phyloP scores from a whole-genome alignment of 306 rosid species.

The Boehmeria nivea region DNA sequence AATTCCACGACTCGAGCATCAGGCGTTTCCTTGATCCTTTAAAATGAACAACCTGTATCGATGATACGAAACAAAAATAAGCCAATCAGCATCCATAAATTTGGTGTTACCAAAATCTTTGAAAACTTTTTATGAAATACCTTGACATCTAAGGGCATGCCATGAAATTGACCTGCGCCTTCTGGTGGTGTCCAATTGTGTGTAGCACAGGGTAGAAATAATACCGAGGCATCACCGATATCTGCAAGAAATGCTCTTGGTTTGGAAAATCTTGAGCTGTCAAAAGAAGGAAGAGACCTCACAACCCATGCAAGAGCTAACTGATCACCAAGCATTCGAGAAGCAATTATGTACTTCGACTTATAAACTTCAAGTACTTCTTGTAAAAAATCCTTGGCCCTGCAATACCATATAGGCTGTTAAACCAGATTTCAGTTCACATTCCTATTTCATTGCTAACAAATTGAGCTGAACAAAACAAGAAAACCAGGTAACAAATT shows the following conservation, averaged over 20 bases:
- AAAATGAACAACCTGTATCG: constrained; percentile 78
- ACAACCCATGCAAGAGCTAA: constrained; percentile 95
- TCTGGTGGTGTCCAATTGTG: constrained; percentile 99
- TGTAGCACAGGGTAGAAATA: constrained; percentile 71
- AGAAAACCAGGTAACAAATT: constrained; percentile 1
- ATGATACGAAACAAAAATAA: neutral
- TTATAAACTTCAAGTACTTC: constrained; percentile 60
- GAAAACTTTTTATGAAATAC: constrained; percentile 24
- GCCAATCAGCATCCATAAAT: neutral
- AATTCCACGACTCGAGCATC: constrained; percentile 92
- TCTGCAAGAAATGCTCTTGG: constrained; percentile 53
- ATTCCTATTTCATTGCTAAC: neutral
- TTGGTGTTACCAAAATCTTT: constrained; percentile 2
- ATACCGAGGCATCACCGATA: constrained; percentile 48
- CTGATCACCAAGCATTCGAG: constrained; percentile 96
- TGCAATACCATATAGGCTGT: constrained; percentile 22
- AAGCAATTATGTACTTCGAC: constrained; percentile 61
- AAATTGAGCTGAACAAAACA: constrained; percentile 14
- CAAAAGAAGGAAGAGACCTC: constrained; percentile 65
- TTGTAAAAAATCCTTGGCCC: constrained; percentile 73
- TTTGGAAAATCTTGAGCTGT: constrained; percentile 50
- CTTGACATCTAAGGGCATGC: constrained; percentile 92
- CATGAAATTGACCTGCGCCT: constrained; percentile 97
- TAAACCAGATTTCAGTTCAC: neutral
- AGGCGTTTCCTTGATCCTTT: constrained; percentile 98